phyloP scores from a whole-genome alignment of 2,329 filamentous ascomycete genomes.

The Beauveria medogensis region DNA sequence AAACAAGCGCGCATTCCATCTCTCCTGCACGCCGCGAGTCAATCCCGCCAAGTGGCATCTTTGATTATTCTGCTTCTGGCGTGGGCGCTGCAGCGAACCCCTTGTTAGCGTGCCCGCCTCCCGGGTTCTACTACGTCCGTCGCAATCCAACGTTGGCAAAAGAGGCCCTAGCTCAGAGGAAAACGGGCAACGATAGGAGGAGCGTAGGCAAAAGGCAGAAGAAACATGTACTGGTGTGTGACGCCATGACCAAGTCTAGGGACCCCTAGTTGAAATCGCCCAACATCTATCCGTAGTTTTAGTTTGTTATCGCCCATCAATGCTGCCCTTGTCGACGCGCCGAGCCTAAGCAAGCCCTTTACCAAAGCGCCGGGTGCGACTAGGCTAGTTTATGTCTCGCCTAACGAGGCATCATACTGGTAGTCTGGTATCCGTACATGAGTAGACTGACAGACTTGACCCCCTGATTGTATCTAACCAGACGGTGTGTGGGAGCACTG shows the following conservation, averaged over 20 bases:
- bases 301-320: background rate
- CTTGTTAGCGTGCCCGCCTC: background rate
- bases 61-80: background rate
- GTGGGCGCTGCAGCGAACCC: background rate
- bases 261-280: background rate
- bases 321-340: background rate
- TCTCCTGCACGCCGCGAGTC: background rate
- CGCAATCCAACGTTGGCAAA: background rate
- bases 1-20: background rate
- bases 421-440: too few species aligned
- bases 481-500: background rate
- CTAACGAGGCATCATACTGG: background rate
- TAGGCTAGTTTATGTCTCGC: background rate
- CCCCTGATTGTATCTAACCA: background rate
- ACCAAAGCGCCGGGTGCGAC: constrained; percentile 2
- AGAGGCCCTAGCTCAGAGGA: background rate
- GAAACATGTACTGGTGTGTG: background rate
- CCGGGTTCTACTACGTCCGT: constrained; percentile 6
- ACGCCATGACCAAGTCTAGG: too few species aligned
- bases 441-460: background rate
- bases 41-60: background rate
- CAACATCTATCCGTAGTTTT: background rate
- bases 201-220: background rate
- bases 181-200: background rate
- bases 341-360: constrained; percentile 1